A percentile compares a stretch with the other conserved stretches of the same genome.
Conservation (phyloP, 306 rosid genomes). For the Echinosophora koreensis region DNA sequence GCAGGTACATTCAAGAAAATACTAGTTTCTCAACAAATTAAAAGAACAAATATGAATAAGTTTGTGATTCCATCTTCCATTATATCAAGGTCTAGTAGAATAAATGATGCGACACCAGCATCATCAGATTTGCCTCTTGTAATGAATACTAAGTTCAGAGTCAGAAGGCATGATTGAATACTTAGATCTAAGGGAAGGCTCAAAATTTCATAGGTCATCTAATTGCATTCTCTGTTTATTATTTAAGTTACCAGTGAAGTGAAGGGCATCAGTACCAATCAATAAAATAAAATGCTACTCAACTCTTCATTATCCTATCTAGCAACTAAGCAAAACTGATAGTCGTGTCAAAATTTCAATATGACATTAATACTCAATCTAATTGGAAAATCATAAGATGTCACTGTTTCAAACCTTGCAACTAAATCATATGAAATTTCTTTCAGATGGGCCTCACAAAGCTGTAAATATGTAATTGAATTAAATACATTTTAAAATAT, state of each 20-base stretch:
- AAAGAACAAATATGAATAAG: background rate
- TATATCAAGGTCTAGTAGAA: background rate
- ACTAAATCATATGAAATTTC: slow-evolving; percentile 2
- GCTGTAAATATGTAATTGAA: slow-evolving; percentile 35
- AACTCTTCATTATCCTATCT: background rate
- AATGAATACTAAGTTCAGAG: background rate
- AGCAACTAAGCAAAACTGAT: slow-evolving; percentile 15
- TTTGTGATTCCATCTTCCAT: background rate
- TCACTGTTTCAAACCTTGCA: slow-evolving; percentile 27
- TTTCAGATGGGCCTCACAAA: slow-evolving; percentile 24
- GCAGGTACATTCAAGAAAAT: background rate
- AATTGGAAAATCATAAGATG: slow-evolving; percentile 22
- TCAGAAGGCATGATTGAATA: background rate
- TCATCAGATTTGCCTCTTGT: background rate
- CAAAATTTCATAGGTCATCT: background rate
- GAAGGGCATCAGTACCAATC: background rate
- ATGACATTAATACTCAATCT: slow-evolving; percentile 42
- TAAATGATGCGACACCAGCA: background rate
- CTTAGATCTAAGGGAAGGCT: background rate
- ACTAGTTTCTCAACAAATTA: background rate
- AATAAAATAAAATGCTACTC: background rate
- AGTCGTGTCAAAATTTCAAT: slow-evolving; percentile 44
- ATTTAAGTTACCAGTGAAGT: background rate
- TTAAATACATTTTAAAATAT: slow-evolving; percentile 26
- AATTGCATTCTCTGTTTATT: slow-evolving; percentile 4